Conservation (phyloP, 2,329 filamentous ascomycete species). For the Lachnellula willkommii region DNA sequence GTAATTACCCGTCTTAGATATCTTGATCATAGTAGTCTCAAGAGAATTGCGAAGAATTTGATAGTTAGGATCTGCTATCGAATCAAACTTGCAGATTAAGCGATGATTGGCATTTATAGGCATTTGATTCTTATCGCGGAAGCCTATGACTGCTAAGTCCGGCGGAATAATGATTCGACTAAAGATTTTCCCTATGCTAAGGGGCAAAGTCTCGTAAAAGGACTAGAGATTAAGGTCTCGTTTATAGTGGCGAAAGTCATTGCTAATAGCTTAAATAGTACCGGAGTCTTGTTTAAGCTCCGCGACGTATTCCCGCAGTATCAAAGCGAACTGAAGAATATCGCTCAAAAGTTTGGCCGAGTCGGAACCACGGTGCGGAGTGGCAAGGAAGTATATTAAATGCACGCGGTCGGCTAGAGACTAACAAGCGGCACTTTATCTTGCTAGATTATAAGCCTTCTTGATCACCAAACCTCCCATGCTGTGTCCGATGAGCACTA, state of each 20-base stretch:
- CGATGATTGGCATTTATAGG: conserved; percentile 31
- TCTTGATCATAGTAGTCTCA: neutral
- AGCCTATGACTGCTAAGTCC: conserved; percentile 27
- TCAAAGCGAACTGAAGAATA: conserved; percentile 4
- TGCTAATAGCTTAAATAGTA: conserved; percentile 28
- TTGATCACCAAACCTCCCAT: conserved; percentile 40
- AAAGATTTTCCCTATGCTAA: conserved; percentile 21
- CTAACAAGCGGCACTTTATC: conserved; percentile 9
- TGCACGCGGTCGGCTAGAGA: conserved; percentile 21
- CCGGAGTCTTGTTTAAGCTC: conserved; percentile 32
- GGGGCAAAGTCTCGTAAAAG: conserved; percentile 41
- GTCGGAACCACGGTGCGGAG: conserved; percentile 29
- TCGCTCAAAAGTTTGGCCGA: conserved; percentile 9
- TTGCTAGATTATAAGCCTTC: conserved; percentile 27
- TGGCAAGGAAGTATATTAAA: conserved; percentile 34
- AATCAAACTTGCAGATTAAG: conserved; percentile 30
- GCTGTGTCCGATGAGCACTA: conserved; percentile 42
- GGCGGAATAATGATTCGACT: conserved; percentile 25
- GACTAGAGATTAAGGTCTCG: conserved; percentile 34
- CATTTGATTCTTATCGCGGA: conserved; percentile 20
- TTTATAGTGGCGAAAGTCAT: conserved; percentile 31
- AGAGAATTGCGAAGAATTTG: conserved; percentile 14
- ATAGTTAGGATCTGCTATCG: conserved; percentile 23
- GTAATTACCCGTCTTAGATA: conserved; percentile 1
- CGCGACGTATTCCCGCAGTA: conserved; percentile 22